Conservation (phyloP, 2,329 filamentous ascomycete species). For the Aspergillus brasiliensis region DNA sequence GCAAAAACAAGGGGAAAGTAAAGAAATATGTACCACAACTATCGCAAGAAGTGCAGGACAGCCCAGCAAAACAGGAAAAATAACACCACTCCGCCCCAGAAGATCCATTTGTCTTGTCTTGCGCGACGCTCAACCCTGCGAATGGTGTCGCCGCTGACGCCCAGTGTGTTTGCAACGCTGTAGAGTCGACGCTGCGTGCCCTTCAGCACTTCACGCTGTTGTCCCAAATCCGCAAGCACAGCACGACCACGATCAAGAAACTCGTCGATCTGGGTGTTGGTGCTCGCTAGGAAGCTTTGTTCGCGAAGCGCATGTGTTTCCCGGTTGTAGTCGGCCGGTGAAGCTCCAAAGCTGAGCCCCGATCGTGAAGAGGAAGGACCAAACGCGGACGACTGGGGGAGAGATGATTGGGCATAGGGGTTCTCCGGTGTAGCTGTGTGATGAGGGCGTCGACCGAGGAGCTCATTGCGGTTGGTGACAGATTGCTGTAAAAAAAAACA, state of each 20-base stretch:
- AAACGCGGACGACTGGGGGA: constrained; percentile 47
- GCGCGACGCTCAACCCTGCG: constrained; percentile 92
- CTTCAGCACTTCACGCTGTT: constrained; percentile 94
- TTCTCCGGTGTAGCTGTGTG: constrained; percentile 83
- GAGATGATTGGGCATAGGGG: constrained; percentile 72
- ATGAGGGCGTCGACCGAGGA: constrained; percentile 83
- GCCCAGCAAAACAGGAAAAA: constrained; percentile 94
- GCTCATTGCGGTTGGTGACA: constrained; percentile 73
- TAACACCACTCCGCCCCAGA: constrained; percentile 79
- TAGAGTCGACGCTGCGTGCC: constrained; percentile 89
- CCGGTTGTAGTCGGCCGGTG: constrained; percentile 61
- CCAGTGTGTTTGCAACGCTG: constrained; percentile 89
- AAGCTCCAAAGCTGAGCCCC: constrained; percentile 49
- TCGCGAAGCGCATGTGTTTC: constrained; percentile 86
- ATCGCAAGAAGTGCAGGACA: constrained; percentile 81
- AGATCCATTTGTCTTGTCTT: constrained; percentile 97
- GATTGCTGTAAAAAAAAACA: constrained; percentile 46
- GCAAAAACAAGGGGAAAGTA: too few relatives aligned
- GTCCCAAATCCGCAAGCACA: constrained; percentile 82
- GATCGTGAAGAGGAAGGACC: constrained; percentile 33
- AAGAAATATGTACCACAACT: constrained; percentile 15
- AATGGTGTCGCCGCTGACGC: constrained; percentile 93
- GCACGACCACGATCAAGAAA: constrained; percentile 90
- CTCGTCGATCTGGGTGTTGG: constrained; percentile 85
- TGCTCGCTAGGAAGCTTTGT: constrained; percentile 80